Percentiles rank a stretch among this genome's conserved stretches.
These are phyloP conservation scores for Exophiala aquamarina DNA, from an alignment of 2,329 filamentous ascomycete species.

Conservation along the genomic window DNA sequence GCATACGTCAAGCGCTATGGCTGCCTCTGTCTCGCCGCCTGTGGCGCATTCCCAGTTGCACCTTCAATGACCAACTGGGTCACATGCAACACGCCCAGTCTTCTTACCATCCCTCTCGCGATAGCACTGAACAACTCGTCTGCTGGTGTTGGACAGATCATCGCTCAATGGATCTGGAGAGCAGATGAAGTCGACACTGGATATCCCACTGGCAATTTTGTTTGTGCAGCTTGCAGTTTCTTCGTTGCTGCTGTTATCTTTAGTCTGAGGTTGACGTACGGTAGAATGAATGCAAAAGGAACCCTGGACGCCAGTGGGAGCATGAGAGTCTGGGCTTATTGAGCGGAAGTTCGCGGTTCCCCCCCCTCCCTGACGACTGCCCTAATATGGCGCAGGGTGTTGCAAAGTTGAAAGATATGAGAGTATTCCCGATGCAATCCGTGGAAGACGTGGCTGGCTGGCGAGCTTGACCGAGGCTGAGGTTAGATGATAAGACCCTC, in stretches of 20 bases:
- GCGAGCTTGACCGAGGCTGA: no score
- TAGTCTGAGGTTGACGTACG: conserved; percentile 20
- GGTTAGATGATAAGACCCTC: no score
- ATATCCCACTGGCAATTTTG: conserved; percentile 68
- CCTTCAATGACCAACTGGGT: conserved; percentile 71
- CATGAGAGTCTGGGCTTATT: conserved; percentile 19
- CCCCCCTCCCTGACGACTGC: no score
- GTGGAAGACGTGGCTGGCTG: no score
- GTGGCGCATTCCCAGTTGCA: conserved; percentile 67
- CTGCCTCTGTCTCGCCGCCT: conserved; percentile 66
- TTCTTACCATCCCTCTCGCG: conserved; percentile 65
- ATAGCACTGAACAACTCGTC: conserved; percentile 70
- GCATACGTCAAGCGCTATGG: conserved; percentile 65
- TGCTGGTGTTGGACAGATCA: conserved; percentile 69
- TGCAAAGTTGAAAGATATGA: no score
- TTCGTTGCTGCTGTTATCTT: conserved; percentile 20
- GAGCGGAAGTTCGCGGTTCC: not conserved
- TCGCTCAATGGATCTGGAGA: conserved; percentile 74
- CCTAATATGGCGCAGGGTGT: no score
- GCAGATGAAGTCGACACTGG: conserved; percentile 58
- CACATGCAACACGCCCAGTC: conserved; percentile 65
- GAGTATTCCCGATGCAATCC: no score
- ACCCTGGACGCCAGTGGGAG: conserved; percentile 20
- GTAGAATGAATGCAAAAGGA: conserved; percentile 21
- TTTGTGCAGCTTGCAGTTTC: conserved; percentile 32